Conservation (phyloP, 495 filamentous ascomycete species). For the Schizothecium vesticola region DNA sequence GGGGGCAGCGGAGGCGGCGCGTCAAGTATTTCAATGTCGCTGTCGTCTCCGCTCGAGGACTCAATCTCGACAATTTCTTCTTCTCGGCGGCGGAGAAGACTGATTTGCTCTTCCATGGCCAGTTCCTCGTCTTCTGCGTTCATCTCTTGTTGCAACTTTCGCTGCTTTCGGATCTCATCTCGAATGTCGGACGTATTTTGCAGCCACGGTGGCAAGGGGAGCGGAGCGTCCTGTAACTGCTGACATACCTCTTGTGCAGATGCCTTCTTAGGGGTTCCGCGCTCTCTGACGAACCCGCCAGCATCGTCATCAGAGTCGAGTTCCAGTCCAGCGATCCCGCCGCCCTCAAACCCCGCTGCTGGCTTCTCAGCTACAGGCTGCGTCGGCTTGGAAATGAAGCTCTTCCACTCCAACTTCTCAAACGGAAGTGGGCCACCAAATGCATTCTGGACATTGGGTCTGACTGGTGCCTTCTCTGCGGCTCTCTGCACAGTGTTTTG, state of each 20-base stretch:
- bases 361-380: constrained; percentile 28
- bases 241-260: constrained; percentile 23
- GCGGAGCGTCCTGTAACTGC: constrained; percentile 48
- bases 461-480: constrained; percentile 22
- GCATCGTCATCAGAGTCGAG: constrained; percentile 47
- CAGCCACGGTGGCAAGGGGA: constrained; percentile 86
- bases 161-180: constrained; percentile 44
- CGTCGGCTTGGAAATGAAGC: constrained; percentile 50
- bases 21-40: constrained; percentile 55
- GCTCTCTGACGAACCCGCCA: constrained; percentile 56
- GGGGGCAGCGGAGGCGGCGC: constrained; percentile 25
- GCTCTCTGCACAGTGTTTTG: not conserved
- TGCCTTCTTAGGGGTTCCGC: not conserved
- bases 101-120: constrained; percentile 44
- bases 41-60: constrained; percentile 42
- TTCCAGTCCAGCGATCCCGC: constrained; percentile 24
- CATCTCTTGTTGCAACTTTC: constrained; percentile 38
- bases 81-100: constrained; percentile 21
- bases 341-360: constrained; percentile 12
- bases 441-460: constrained; percentile 41
- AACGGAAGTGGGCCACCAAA: constrained; percentile 86
- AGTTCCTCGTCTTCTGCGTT: constrained; percentile 49
- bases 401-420: constrained; percentile 70
- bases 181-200: constrained; percentile 50
- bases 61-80: constrained; percentile 39